Percentiles rank a stretch among this genome's conserved stretches.
Evolutionary conservation across 306 rosid genomes (phyloP).

Genomic region (Aeschynomene evenia): DNA sequence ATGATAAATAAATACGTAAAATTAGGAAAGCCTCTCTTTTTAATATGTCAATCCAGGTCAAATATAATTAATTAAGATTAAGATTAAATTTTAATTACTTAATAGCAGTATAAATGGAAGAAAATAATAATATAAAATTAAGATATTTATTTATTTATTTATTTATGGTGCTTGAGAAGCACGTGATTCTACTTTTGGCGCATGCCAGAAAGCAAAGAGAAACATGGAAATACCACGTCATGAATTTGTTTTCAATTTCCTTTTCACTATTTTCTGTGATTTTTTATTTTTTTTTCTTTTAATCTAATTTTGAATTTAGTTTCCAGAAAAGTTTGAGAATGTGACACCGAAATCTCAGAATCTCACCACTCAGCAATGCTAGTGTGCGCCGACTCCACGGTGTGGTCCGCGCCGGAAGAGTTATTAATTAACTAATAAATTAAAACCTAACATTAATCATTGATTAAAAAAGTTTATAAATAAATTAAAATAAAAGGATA

Average conservation of each 20-base stretch:
- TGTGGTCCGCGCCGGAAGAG: conserved; percentile 33
- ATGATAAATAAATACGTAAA: too few species aligned
- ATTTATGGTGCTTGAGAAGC: conserved; percentile 33
- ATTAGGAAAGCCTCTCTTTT: too few species aligned
- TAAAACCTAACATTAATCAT: conserved; percentile 1
- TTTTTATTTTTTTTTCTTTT: background rate
- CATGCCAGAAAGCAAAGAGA: conserved; percentile 55
- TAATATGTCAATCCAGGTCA: too few species aligned
- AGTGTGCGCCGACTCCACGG: conserved; percentile 23
- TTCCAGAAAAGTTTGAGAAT: background rate
- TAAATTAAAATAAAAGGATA: too few species aligned
- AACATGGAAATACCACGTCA: conserved; percentile 20
- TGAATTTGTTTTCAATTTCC: background rate
- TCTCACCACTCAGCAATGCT: background rate
- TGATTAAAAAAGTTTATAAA: conserved; percentile 25
- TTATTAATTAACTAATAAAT: background rate
- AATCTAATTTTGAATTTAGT: background rate
- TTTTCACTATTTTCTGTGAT: background rate
- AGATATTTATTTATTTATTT: too few species aligned
- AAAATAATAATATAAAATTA: background rate
- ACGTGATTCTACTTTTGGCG: conserved; percentile 62
- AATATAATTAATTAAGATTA: too few species aligned
- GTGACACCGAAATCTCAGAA: background rate
- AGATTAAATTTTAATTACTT: too few species aligned
- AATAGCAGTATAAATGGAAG: too few species aligned